Evolutionary conservation across 768 basidiomycete species (phyloP).

Genomic region (Termitomyces sp.): DNA sequence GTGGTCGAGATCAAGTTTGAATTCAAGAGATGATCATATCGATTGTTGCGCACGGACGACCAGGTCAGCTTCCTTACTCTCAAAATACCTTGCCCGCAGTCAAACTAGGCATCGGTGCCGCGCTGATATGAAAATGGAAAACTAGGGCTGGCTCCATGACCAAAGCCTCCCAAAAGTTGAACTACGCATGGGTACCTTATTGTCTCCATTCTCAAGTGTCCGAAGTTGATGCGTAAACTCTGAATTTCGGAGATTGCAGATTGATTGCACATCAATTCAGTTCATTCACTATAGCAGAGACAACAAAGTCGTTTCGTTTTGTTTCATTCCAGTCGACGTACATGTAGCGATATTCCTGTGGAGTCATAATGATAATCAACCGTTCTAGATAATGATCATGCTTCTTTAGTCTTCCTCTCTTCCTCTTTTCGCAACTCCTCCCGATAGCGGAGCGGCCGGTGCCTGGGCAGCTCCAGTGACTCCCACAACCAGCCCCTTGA

Average conservation of each 20-base stretch:
- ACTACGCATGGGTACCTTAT: too few relatives aligned
- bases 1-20: conserved; percentile 6
- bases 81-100: too few relatives aligned
- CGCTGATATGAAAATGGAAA: too few relatives aligned
- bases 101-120: too few relatives aligned
- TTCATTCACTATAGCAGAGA: too few relatives aligned
- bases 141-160: too few relatives aligned
- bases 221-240: not conserved
- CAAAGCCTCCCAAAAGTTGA: too few relatives aligned
- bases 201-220: not conserved
- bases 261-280: not conserved
- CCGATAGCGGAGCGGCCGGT: conserved; percentile 22
- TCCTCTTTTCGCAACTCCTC: conserved; percentile 18
- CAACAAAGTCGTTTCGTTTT: not conserved
- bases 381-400: not conserved
- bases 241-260: not conserved
- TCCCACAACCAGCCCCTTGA: conserved; percentile 86
- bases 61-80: too few relatives aligned
- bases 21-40: too few relatives aligned
- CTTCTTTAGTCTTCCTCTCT: conserved; percentile 15
- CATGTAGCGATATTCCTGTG: too few relatives aligned
- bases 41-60: too few relatives aligned
- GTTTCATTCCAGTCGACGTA: not conserved
- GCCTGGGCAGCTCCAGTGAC: conserved; percentile 70
- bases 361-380: conserved; percentile 12